These are phyloP conservation scores for Helichrysum umbraculigerum DNA, from an alignment of 129 eudicot genomes.

Conservation along the genomic window DNA sequence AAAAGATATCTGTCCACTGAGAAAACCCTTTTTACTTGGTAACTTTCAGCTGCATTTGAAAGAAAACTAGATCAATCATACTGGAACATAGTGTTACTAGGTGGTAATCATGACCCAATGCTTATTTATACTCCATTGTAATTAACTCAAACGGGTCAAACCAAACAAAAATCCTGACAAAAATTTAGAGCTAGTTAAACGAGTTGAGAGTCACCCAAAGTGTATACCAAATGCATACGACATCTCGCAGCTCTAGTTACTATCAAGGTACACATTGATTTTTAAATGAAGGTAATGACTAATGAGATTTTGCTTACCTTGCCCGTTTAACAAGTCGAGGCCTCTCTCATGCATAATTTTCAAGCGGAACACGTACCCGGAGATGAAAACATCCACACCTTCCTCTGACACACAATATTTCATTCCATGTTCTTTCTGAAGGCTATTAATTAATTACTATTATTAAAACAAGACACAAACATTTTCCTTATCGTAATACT, in stretches of 20 bases:
- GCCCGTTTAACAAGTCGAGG: conserved; percentile 56
- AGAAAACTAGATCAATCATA: conserved; percentile 1
- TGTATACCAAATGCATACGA: not conserved
- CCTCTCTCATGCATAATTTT: conserved; percentile 89
- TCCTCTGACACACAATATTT: conserved; percentile 71
- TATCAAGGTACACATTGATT: not conserved
- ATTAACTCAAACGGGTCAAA: not conserved
- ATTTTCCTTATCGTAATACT: not conserved
- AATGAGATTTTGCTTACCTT: conserved; percentile 40
- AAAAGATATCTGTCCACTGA: conserved; percentile 66
- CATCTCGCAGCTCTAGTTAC: too few species aligned
- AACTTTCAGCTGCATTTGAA: conserved; percentile 42
- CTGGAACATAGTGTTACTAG: not conserved
- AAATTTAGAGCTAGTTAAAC: not conserved
- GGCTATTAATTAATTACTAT: conserved; percentile 38
- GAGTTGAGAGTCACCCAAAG: not conserved
- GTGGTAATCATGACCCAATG: not conserved
- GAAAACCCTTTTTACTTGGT: conserved; percentile 60
- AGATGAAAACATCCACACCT: conserved; percentile 65
- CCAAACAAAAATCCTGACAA: not conserved
- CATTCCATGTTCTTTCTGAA: conserved; percentile 56
- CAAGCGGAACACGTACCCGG: conserved; percentile 92
- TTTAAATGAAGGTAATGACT: not conserved
- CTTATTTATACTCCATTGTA: not conserved
- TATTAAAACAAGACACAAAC: conserved; percentile 31